A percentile compares a stretch with the other conserved stretches of the same genome.
phyloP scores from a whole-genome alignment of 208 protist species.

The Angomonas desouzai region DNA sequence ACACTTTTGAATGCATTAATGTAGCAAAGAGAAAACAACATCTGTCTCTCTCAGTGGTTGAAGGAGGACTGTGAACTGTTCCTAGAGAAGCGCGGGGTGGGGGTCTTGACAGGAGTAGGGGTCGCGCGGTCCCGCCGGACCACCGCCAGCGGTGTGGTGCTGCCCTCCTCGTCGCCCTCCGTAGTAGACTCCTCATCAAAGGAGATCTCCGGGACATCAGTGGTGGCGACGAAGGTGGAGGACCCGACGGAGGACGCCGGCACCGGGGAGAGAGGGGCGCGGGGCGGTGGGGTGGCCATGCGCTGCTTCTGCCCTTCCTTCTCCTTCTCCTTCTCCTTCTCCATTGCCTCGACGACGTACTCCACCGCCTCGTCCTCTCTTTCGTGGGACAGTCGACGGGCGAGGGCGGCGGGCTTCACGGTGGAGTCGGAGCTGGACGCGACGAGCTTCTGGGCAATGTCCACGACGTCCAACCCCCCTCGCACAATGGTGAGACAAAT shows the following conservation, averaged over 20 bases:
- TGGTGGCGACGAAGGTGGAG: constrained; percentile 11
- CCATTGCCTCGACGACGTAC: not conserved
- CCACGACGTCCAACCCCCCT: constrained; percentile 18
- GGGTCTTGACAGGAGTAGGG: not conserved
- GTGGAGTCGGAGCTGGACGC: constrained; percentile 23
- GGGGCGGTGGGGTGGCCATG: constrained; percentile 9
- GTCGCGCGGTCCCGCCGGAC: not conserved
- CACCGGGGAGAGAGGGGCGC: not conserved
- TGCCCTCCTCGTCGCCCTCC: too few relatives aligned
- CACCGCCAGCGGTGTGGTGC: not conserved
- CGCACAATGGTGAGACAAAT: constrained; percentile 27
- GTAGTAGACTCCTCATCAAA: not conserved
- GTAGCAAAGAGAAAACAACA: too few relatives aligned
- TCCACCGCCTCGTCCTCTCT: constrained; percentile 13
- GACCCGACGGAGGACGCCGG: not conserved
- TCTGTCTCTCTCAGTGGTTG: too few relatives aligned
- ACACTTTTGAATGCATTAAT: too few relatives aligned
- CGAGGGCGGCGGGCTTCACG: constrained; percentile 26
- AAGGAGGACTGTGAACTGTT: constrained; percentile 11
- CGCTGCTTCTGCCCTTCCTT: constrained; percentile 7
- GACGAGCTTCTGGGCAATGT: constrained; percentile 41
- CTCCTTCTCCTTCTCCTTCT: constrained; percentile 14
- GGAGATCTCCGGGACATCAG: not conserved
- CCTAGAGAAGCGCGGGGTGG: not conserved
- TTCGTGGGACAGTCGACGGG: constrained; percentile 33